Evolutionary conservation across 2,329 filamentous ascomycete species (phyloP), one percentile per base, ranked within the genome.

Genomic region (Ilyonectria destructans): DNA sequence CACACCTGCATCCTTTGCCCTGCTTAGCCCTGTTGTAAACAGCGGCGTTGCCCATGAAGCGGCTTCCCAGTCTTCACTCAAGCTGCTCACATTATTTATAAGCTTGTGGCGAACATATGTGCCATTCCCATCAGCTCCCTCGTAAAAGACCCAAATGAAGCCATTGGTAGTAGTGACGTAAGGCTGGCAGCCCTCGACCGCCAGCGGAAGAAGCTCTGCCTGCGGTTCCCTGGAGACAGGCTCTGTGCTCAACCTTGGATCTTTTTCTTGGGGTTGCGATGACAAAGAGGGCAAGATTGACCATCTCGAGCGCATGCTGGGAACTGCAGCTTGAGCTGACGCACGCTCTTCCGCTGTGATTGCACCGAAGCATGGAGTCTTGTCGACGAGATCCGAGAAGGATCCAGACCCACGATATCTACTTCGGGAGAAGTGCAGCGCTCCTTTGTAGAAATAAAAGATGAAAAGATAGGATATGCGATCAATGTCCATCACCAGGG

Each of bases 91-190:
- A 6, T 31, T 35, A 9, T 13, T 17, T 19, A 35, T 12, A 29
- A 64, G 4, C 26, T 37, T 37, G 21, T 19, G 62, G n/a, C 48
- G 26, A 21, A 54, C 62, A 3, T 64, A 64, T 17, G 26, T 64
- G 2, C 35, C 55, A 26, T 59, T 19, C 55, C 45, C 35, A 29
- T 54, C 62, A 6, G 48, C 55, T 21, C 62, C 62, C 17, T 64
- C 55, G 17, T 64, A 64, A 37, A 64, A 64, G 15, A 64, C 21
- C 62, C 62, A 64, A 31, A 64, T 35, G 6, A 3, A 19, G 9
- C 37, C 48, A 17, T 58, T 64, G 6, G 37, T 21, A 31, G 48
- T 43, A 35, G 55, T 4, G 5, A 31, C 8, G 37, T 64, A 64
- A 15, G 62, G 62, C 10, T 58, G 62, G 55, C 62, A 58, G 5